Evolutionary conservation across 2,329 filamentous ascomycete genomes (phyloP).

Genomic region (Aspergillus novoparasiticus): DNA sequence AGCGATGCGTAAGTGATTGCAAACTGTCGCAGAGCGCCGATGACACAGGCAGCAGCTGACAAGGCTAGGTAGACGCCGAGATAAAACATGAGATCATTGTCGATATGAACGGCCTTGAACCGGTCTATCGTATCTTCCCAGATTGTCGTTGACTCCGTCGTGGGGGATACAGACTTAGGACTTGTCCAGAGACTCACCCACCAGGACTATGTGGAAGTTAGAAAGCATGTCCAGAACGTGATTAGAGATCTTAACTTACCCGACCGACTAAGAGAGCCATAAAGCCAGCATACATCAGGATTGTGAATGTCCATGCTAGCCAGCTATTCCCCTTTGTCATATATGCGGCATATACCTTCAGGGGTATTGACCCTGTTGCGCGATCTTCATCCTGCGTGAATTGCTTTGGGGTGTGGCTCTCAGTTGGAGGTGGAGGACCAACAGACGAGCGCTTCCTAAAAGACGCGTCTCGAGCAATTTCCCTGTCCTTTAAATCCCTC

Average conservation of each 20-base stretch:
- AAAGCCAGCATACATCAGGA: constrained; percentile 58
- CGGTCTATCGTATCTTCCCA: neutral
- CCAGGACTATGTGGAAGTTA: constrained; percentile 39
- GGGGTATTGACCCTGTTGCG: constrained; percentile 70
- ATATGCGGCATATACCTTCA: constrained; percentile 68
- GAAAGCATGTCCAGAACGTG: neutral
- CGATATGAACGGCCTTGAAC: constrained; percentile 1
- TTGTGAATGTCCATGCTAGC: constrained; percentile 60
- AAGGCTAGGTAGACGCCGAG: constrained; percentile 62
- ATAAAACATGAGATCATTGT: constrained; percentile 52
- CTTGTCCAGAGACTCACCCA: constrained; percentile 53
- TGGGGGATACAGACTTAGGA: constrained; percentile 19
- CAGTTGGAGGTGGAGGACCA: constrained; percentile 19
- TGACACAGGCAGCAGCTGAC: constrained; percentile 58
- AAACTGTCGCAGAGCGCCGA: constrained; percentile 52
- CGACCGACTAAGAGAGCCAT: constrained; percentile 57
- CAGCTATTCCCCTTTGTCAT: constrained; percentile 67
- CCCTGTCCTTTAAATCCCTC: constrained; percentile 26
- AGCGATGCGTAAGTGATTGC: constrained; percentile 64
- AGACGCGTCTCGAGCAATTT: constrained; percentile 14
- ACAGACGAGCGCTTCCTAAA: constrained; percentile 16
- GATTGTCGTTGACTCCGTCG: neutral
- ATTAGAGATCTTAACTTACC: constrained; percentile 35
- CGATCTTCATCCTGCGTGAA: constrained; percentile 77
- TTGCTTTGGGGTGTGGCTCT: constrained; percentile 56